Base-by-base conservation (phyloP, 805 yeast genomes). In the Lipomyces kockii region DNA sequence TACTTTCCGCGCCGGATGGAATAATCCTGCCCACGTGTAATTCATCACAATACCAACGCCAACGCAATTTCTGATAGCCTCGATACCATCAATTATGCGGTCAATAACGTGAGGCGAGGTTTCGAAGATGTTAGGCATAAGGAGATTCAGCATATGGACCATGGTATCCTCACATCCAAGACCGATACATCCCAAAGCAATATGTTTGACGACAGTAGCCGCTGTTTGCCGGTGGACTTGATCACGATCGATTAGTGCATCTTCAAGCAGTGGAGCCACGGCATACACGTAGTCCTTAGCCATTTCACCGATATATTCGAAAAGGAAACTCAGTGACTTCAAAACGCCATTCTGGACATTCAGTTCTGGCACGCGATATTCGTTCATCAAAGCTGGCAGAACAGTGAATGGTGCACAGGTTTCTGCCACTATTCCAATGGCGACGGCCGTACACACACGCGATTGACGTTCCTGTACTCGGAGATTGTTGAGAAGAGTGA, bases 371-470 rank as follows among this genome's bases (percentile, higher is more conserved):
- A 91, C 89, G 63, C 96, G 83, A 77, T 94, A 95, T 78, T 95
- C 99, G 78, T 94, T 92, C 97, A 95, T 90, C 61, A 95, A 80
- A 0, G 97, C 97, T 0, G 99, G 99, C 8, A 95, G 78, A 0
- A 94, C 97, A 0, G 98, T 91, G 78, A 90, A 95, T 0, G 98
- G 97, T 0, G 91, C 86, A 78, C 98, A 95, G 0, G 90, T 87
- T 66, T 93, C 95, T 0, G 98, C 98, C 8, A 95, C 97, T 72
- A 95, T 92, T 49, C 97, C 99, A 71, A 95, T 91, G 0, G 99
- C 99, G 53, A 95, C 98, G 5, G 99, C 97, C 0, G 98, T 92
- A 77, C 97, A 94, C 8, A 95, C 97, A 75, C 99, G 88, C 54
- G 91, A 83, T 79, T 95, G 99, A 75, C 99, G 90, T 76, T 95